These are phyloP conservation scores for Stemphylium vesicarium DNA, from an alignment of 2,329 filamentous ascomycete genomes.

Conservation along the genomic window DNA sequence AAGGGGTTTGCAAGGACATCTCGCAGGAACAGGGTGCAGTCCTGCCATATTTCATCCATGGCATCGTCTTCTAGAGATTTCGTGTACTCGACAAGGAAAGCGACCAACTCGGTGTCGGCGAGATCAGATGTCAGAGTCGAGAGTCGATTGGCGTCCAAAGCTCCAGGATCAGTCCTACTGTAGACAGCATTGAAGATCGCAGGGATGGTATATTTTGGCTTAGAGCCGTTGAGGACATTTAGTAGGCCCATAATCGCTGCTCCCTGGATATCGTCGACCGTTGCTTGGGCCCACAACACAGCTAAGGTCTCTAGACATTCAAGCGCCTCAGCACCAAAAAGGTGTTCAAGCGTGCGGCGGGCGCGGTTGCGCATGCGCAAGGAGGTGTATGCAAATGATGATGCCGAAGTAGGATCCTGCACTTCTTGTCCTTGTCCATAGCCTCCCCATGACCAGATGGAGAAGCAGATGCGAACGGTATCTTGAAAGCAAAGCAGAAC, in stretches of 20 bases:
- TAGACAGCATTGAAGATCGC: slow-evolving; percentile 97
- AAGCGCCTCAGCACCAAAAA: slow-evolving; percentile 89
- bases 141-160: slow-evolving; percentile 78
- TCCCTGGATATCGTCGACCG: slow-evolving; percentile 59
- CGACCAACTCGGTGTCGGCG: slow-evolving; percentile 80
- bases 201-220: slow-evolving; percentile 89
- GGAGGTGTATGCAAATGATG: slow-evolving; percentile 90
- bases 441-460: slow-evolving; percentile 92
- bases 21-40: slow-evolving; percentile 88
- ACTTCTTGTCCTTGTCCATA: slow-evolving; percentile 63
- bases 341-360: slow-evolving; percentile 84
- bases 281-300: slow-evolving; percentile 74
- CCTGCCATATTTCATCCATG: slow-evolving; percentile 97
- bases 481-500: slow-evolving; percentile 97
- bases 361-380: slow-evolving; percentile 89
- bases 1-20: slow-evolving; percentile 94
- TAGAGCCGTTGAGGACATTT: slow-evolving; percentile 87
- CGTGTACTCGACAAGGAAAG: slow-evolving; percentile 90
- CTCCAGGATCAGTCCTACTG: slow-evolving; percentile 84
- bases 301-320: slow-evolving; percentile 93
- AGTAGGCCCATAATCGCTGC: slow-evolving; percentile 81
- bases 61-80: slow-evolving; percentile 92
- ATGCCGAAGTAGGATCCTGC: slow-evolving; percentile 71
- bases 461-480: slow-evolving; percentile 88
- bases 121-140: slow-evolving; percentile 88